Conservation (phyloP, 169 alveolate genomes). For the Eimeria brunetti region DNA sequence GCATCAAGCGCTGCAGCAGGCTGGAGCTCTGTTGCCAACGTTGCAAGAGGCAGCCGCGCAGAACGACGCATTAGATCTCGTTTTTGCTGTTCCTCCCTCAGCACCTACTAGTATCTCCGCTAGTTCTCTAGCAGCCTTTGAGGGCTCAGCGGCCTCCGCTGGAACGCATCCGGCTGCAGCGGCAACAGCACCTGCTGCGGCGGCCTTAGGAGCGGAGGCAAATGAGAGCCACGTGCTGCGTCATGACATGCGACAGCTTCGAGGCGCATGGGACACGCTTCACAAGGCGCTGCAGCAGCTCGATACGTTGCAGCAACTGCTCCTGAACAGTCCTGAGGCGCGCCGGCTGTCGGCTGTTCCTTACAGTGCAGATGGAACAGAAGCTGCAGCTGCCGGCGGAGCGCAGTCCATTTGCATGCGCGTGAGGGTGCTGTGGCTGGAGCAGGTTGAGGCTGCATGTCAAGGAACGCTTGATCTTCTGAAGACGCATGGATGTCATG, state of each 20-base stretch:
- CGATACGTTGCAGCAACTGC: constrained; percentile 11
- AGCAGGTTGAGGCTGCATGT: constrained; percentile 22
- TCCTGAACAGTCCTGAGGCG: constrained; percentile 24
- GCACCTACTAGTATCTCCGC: neutral
- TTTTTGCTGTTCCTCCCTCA: neutral
- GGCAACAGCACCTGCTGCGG: neutral
- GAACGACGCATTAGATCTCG: constrained; percentile 28
- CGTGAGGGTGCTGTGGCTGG: constrained; percentile 59
- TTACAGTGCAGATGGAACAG: neutral
- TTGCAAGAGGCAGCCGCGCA: constrained; percentile 39
- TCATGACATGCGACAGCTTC: constrained; percentile 34
- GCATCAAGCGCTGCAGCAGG: constrained; percentile 55
- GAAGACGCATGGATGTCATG: neutral
- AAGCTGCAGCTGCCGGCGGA: constrained; percentile 22
- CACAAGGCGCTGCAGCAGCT: constrained; percentile 46
- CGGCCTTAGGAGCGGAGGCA: neutral
- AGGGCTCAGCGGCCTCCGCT: neutral
- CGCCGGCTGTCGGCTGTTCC: constrained; percentile 33
- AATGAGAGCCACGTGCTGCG: constrained; percentile 29
- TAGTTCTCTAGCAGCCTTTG: neutral
- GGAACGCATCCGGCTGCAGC: neutral
- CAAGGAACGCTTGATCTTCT: neutral
- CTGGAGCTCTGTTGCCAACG: constrained; percentile 50
- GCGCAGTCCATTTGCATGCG: neutral
- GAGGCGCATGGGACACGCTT: constrained; percentile 8